Evolutionary conservation across 169 alveolate species (phyloP).

Genomic region (Cryptosporidium muris): DNA sequence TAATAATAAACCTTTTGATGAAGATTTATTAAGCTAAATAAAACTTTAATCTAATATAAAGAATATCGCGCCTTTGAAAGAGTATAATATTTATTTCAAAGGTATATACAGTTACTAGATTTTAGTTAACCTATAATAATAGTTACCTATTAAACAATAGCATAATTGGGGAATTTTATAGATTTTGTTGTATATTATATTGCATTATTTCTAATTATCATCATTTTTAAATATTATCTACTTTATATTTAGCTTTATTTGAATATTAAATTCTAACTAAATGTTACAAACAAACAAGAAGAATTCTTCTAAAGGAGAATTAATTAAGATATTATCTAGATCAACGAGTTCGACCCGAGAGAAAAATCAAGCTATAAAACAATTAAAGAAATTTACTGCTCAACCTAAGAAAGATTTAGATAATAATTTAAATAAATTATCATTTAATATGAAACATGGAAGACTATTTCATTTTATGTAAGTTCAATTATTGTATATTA

Average conservation of each 20-base stretch:
- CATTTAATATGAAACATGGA: conserved; percentile 11
- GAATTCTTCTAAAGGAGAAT: conserved; percentile 15
- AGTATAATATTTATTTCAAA: no score
- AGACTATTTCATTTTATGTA: conserved; percentile 50
- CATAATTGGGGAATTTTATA: no score
- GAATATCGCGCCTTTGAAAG: no score
- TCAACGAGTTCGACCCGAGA: conserved; percentile 61
- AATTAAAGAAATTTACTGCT: conserved; percentile 53
- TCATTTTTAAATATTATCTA: no score
- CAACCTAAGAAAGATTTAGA: conserved; percentile 31
- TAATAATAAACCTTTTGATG: no score
- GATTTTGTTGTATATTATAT: no score
- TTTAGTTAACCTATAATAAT: no score
- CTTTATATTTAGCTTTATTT: neutral
- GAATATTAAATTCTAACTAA: neutral
- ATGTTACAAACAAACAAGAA: conserved; percentile 14
- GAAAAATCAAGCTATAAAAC: conserved; percentile 58
- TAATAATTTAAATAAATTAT: conserved; percentile 31
- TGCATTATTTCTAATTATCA: no score
- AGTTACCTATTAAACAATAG: no score
- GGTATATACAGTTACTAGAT: no score
- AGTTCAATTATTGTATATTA: conserved; percentile 1
- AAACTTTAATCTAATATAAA: no score
- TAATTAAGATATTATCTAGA: conserved; percentile 38
- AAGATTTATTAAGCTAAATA: no score